Percentiles rank a stretch among this genome's conserved stretches.
phyloP scores from a whole-genome alignment of 2,329 filamentous ascomycete genomes.

The Lachnellula occidentalis region DNA sequence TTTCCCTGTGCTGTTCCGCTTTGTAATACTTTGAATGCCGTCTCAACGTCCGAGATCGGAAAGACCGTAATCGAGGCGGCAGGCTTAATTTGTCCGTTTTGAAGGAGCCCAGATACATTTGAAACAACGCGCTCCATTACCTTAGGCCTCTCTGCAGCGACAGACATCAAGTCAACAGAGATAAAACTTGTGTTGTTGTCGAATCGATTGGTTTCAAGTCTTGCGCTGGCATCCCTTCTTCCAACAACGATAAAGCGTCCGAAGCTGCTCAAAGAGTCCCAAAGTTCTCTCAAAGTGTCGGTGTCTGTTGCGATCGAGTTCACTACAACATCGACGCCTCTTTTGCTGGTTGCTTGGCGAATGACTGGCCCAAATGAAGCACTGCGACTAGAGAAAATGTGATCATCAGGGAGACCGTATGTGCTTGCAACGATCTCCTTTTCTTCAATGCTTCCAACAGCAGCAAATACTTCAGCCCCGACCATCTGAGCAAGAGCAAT shows the following conservation, averaged over 20 bases:
- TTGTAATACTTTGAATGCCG: conserved; percentile 23
- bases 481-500: conserved; percentile 28
- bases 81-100: conserved; percentile 32
- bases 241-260: conserved; percentile 38
- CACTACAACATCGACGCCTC: conserved; percentile 29
- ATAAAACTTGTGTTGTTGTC: conserved; percentile 37
- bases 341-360: conserved; percentile 14
- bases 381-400: conserved; percentile 15
- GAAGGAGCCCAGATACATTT: conserved; percentile 34
- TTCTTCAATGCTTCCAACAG: conserved; percentile 19
- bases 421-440: conserved; percentile 20
- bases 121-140: conserved; percentile 36
- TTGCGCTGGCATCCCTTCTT: conserved; percentile 26
- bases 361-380: conserved; percentile 25
- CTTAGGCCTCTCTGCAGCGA: conserved; percentile 39
- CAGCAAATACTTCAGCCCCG: conserved; percentile 27
- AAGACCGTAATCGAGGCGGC: conserved; percentile 36
- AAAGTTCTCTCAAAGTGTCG: conserved; percentile 26
- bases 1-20: conserved; percentile 18
- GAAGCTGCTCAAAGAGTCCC: conserved; percentile 32
- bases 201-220: conserved; percentile 33
- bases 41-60: conserved; percentile 27
- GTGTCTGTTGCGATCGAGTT: conserved; percentile 23
- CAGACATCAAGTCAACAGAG: conserved; percentile 37
- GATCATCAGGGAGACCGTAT: conserved; percentile 16